These are phyloP conservation scores for Phytophthora sp. DNA, from an alignment of 352 stramenopile genomes.

Conservation along the genomic window DNA sequence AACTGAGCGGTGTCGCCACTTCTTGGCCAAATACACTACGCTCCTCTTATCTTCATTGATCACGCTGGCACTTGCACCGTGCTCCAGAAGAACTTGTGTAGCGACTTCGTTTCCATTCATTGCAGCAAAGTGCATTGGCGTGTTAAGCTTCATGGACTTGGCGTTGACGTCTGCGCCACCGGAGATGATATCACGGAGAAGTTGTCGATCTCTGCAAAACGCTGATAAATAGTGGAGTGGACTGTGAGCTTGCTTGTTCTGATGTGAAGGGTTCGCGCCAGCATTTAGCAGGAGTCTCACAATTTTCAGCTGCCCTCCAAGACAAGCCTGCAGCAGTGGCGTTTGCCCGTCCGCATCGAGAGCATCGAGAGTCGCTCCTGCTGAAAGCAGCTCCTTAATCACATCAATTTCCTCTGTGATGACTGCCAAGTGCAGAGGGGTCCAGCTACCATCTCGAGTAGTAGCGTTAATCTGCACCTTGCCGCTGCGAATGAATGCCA, in stretches of 20 bases:
- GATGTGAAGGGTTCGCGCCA: slow-evolving; percentile 62
- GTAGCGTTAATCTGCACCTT: slow-evolving; percentile 53
- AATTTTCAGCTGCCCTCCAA: slow-evolving; percentile 55
- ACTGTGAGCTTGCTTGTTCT: slow-evolving; percentile 73
- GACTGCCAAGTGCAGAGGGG: slow-evolving; percentile 65
- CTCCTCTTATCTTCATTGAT: slow-evolving; percentile 83
- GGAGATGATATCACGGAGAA: slow-evolving; percentile 54
- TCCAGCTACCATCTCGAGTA: slow-evolving; percentile 58
- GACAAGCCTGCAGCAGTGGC: slow-evolving; percentile 59
- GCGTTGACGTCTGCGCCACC: slow-evolving; percentile 67
- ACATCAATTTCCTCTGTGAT: slow-evolving; percentile 59
- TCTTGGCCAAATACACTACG: slow-evolving; percentile 77
- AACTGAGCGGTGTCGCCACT: slow-evolving; percentile 67
- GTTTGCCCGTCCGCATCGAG: slow-evolving; percentile 72
- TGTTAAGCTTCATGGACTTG: slow-evolving; percentile 79
- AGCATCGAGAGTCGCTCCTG: slow-evolving; percentile 60
- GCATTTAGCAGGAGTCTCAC: slow-evolving; percentile 51
- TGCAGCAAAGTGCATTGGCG: slow-evolving; percentile 74
- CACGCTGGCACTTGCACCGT: slow-evolving; percentile 64
- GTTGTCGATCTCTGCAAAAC: slow-evolving; percentile 58
- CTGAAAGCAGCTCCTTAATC: slow-evolving; percentile 48
- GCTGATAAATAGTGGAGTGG: slow-evolving; percentile 70
- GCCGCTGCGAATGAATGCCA: slow-evolving; percentile 48
- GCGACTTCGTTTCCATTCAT: slow-evolving; percentile 82
- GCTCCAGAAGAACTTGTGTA: slow-evolving; percentile 54